Base-by-base conservation (phyloP, 2,329 filamentous ascomycete genomes). In the Fusarium torulosum region DNA sequence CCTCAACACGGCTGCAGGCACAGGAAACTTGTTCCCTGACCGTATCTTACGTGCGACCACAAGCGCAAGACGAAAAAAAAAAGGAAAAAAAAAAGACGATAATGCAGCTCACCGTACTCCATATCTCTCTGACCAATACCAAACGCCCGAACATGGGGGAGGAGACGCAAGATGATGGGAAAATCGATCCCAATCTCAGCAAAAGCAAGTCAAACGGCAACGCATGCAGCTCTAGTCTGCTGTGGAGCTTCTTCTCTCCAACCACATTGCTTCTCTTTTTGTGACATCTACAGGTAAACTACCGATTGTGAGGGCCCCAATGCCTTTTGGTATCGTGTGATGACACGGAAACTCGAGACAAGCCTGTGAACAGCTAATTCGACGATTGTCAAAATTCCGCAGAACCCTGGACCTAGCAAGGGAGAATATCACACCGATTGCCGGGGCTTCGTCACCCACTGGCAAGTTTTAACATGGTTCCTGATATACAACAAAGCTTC, bases 161-260 rank as follows among this genome's bases (percentile, higher is more conserved):
- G 23, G 40, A 65, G 41, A 67, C 45, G 59, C 52, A 63, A 59
- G 53, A 59, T 59, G 53, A 67, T 59, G 52, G 41, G 47, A 59
- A 45, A 64, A 59, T 59, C 58, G 64, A 67, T 68, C 37, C 35
- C 52, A 63, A 67, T 68, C 65, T 66, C 51, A 57, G 40, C 59
- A 68, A 54, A 67, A 67, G 65, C 65, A 67, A 68, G 56, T 23
- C 56, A 37, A 69, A 61, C 65, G 65, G 59, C 43, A 66, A 33
- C 51, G 29, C 56, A 61, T 60, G 52, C 46, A 51, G 51, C 33
- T 29, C 50, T 43, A 47, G 43, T 20, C 19, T 37, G 27, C 41
- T 37, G 54, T 62, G 60, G 64, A 46, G 58, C 23, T 14, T 27
- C 25, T 40, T 44, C 50, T 56, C 38, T 44, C 31, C 50, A 63